phyloP scores from a whole-genome alignment of 139 green algal genomes.

The Parachlorella kessleri region DNA sequence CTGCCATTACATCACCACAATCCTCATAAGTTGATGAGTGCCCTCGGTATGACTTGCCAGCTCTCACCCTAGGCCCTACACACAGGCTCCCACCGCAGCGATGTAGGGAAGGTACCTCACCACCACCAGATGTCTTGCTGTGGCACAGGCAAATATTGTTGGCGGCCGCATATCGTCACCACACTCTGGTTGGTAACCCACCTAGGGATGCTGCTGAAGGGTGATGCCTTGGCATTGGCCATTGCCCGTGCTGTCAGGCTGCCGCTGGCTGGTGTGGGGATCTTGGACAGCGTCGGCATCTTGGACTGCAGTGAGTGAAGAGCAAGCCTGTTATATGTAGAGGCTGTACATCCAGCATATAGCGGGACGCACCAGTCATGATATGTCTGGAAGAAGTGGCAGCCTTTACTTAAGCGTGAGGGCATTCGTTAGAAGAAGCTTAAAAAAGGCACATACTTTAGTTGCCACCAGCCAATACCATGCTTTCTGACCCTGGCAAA shows the following conservation, averaged over 20 bases:
- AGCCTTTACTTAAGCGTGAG: not conserved
- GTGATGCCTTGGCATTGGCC: not conserved
- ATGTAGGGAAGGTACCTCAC: too few relatives aligned
- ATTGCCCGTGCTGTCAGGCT: constrained; percentile 14
- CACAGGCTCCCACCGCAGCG: too few relatives aligned
- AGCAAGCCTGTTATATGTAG: too few relatives aligned
- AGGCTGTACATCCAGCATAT: too few relatives aligned
- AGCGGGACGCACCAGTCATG: too few relatives aligned
- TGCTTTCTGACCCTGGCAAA: not conserved
- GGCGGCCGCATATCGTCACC: too few relatives aligned
- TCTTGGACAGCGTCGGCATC: not conserved
- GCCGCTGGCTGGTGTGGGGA: constrained; percentile 11
- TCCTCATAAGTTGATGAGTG: not conserved
- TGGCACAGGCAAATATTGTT: too few relatives aligned
- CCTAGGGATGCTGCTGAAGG: constrained; percentile 5
- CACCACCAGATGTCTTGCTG: too few relatives aligned
- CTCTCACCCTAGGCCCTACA: too few relatives aligned
- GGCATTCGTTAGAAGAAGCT: not conserved
- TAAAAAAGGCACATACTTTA: not conserved
- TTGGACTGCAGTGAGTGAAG: not conserved
- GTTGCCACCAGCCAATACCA: not conserved
- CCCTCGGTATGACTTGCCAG: too few relatives aligned
- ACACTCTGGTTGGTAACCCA: not conserved
- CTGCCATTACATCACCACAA: not conserved
- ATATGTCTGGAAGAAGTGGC: too few relatives aligned